Evolutionary conservation across 2,329 filamentous ascomycete genomes (phyloP).

Genomic region (Aureobasidium vineae): DNA sequence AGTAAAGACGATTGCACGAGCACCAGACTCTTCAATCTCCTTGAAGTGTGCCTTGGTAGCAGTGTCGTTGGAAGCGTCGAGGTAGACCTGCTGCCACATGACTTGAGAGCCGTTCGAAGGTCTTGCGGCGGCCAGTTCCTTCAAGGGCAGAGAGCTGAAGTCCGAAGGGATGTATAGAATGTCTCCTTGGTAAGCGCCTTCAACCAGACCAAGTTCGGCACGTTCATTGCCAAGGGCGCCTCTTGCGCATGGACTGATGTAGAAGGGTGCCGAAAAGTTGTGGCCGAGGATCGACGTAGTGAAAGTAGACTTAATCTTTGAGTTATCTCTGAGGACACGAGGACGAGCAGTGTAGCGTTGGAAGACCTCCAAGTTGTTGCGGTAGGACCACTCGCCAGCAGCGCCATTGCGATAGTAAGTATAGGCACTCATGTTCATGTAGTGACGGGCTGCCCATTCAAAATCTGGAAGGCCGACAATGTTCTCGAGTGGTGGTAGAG

Average conservation of each 20-base stretch:
- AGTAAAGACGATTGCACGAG: slow-evolving; percentile 45
- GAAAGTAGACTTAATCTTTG: slow-evolving; percentile 29
- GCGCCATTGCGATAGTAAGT: slow-evolving; percentile 36
- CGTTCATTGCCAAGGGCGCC: slow-evolving; percentile 89
- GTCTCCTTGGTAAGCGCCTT: slow-evolving; percentile 49
- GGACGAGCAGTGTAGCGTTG: slow-evolving; percentile 34
- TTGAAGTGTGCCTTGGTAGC: slow-evolving; percentile 37
- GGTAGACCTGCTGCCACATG: slow-evolving; percentile 46
- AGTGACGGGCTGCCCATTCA: slow-evolving; percentile 44
- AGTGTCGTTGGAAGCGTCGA: slow-evolving; percentile 36
- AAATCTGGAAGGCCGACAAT: slow-evolving; percentile 34
- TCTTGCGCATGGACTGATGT: slow-evolving; percentile 89
- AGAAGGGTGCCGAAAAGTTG: slow-evolving; percentile 80
- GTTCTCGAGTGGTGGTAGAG: slow-evolving; percentile 32
- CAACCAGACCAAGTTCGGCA: slow-evolving; percentile 52
- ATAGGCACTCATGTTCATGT: slow-evolving; percentile 36
- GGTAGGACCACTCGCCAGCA: slow-evolving; percentile 36
- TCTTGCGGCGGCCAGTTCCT: slow-evolving; percentile 37
- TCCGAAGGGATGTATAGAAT: slow-evolving; percentile 53
- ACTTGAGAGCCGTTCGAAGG: slow-evolving; percentile 43
- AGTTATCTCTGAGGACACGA: slow-evolving; percentile 33
- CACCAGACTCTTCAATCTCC: slow-evolving; percentile 39
- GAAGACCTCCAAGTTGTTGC: slow-evolving; percentile 34
- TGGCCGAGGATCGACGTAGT: slow-evolving; percentile 85
- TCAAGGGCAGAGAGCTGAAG: slow-evolving; percentile 38